Conservation (phyloP, 2,329 filamentous ascomycete genomes). For the Alternaria sp. region DNA sequence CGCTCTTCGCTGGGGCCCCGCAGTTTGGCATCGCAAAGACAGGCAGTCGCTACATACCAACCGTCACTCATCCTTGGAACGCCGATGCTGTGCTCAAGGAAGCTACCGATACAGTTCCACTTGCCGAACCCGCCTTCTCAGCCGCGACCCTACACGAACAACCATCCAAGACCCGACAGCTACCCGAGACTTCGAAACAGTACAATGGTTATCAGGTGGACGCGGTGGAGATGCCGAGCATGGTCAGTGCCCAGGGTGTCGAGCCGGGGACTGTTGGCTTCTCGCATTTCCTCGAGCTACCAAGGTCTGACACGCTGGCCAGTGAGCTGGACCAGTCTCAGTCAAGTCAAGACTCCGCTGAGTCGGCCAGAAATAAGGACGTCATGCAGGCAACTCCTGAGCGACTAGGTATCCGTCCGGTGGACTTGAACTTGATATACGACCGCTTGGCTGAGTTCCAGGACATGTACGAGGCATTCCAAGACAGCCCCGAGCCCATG, state of each 20-base stretch:
- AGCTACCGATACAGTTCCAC: slow-evolving; percentile 59
- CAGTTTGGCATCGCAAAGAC: slow-evolving; percentile 71
- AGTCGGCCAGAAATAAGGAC: slow-evolving; percentile 54
- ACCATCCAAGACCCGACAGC: slow-evolving; percentile 15
- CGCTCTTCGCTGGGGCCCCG: slow-evolving; percentile 77
- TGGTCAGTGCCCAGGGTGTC: slow-evolving; percentile 74
- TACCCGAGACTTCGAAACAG: slow-evolving; percentile 18
- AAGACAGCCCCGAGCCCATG: slow-evolving; percentile 62
- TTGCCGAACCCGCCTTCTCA: slow-evolving; percentile 47
- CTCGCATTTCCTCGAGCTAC: slow-evolving; percentile 70
- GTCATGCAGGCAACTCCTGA: slow-evolving; percentile 46
- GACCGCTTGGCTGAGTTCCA: slow-evolving; percentile 49
- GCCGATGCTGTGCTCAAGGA: slow-evolving; percentile 65
- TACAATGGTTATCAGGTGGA: slow-evolving; percentile 42
- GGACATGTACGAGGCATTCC: slow-evolving; percentile 62
- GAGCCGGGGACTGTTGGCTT: slow-evolving; percentile 76
- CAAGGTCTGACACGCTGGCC: slow-evolving; percentile 66
- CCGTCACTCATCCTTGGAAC: slow-evolving; percentile 72
- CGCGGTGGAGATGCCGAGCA: slow-evolving; percentile 67
- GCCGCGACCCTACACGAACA: slow-evolving; percentile 40
- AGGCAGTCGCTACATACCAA: slow-evolving; percentile 67
- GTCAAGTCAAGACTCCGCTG: slow-evolving; percentile 35
- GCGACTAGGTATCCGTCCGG: slow-evolving; percentile 46
- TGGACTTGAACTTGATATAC: slow-evolving; percentile 41
- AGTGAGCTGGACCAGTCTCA: slow-evolving; percentile 62